Evolutionary conservation across 2,329 filamentous ascomycete genomes (phyloP).

Genomic region (Emydomyces testavorans): DNA sequence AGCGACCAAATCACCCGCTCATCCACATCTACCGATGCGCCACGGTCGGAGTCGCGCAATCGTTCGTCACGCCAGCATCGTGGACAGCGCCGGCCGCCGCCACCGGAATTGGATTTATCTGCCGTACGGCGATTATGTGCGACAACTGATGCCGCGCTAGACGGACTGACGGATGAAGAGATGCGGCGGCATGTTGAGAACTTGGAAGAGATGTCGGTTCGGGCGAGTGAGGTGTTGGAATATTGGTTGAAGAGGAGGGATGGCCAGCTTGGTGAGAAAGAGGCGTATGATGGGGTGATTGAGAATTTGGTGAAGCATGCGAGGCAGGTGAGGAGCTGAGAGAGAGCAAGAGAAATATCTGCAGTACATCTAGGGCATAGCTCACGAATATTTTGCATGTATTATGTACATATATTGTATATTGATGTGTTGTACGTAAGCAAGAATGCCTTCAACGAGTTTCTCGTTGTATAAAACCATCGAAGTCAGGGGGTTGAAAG

Average conservation of each 20-base stretch:
- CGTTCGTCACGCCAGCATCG: slow-evolving; percentile 29
- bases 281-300: slow-evolving; percentile 92
- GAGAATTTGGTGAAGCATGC: slow-evolving; percentile 91
- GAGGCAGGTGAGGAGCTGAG: slow-evolving; percentile 65
- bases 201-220: slow-evolving; percentile 57
- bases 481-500: too few species aligned
- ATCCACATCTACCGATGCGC: slow-evolving; percentile 20
- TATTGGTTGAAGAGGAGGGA: slow-evolving; percentile 83
- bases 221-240: slow-evolving; percentile 64
- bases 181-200: slow-evolving; percentile 58
- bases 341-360: background rate
- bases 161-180: slow-evolving; percentile 67
- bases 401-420: too few species aligned
- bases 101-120: slow-evolving; percentile 67
- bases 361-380: too few species aligned
- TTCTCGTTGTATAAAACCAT: too few species aligned
- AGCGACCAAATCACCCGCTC: slow-evolving; percentile 14
- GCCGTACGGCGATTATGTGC: slow-evolving; percentile 65
- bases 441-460: too few species aligned
- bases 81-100: slow-evolving; percentile 49
- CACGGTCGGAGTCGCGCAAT: slow-evolving; percentile 25
- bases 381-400: too few species aligned
- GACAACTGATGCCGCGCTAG: slow-evolving; percentile 72
- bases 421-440: too few species aligned
- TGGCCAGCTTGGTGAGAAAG: slow-evolving; percentile 77